Percentiles rank a stretch among this genome's conserved stretches.
Conservation (phyloP, 2,329 filamentous ascomycete species). For the Penicillium brevicompactum region DNA sequence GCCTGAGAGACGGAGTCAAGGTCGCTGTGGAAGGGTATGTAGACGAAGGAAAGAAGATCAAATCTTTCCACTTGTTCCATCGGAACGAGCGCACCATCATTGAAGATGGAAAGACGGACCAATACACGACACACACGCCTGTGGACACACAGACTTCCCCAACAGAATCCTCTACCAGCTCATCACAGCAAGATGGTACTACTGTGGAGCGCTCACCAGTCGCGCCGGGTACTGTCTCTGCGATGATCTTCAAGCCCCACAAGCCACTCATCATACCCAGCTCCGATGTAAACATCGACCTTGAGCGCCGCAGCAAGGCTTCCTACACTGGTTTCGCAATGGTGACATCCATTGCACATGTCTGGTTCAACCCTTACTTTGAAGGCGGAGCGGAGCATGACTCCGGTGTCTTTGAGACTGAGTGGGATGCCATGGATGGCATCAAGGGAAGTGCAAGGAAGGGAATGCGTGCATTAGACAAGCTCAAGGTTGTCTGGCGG, state of each 20-base stretch:
- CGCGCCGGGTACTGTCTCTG: conserved; percentile 60
- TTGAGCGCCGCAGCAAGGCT: conserved; percentile 82
- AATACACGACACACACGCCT: background rate
- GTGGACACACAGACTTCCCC: background rate
- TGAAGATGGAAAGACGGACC: conserved; percentile 27
- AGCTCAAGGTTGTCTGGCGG: conserved; percentile 83
- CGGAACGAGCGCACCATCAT: conserved; percentile 64
- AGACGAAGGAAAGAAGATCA: conserved; percentile 87
- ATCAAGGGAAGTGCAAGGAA: conserved; percentile 88
- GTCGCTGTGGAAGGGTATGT: conserved; percentile 81
- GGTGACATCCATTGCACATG: conserved; percentile 89
- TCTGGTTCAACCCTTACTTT: conserved; percentile 97
- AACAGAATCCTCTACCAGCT: conserved; percentile 9
- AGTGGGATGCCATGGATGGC: conserved; percentile 84
- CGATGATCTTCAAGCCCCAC: conserved; percentile 75
- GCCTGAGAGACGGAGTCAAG: conserved; percentile 82
- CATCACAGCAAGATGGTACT: conserved; percentile 18
- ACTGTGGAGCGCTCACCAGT: conserved; percentile 12
- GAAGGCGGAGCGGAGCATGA: conserved; percentile 75
- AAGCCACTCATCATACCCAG: conserved; percentile 71
- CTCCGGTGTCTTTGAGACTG: conserved; percentile 70
- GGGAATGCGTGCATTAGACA: conserved; percentile 79
- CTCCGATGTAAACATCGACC: conserved; percentile 86
- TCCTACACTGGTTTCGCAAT: conserved; percentile 78
- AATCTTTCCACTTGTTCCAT: conserved; percentile 78